Percentiles rank a stretch among this genome's conserved stretches.
Evolutionary conservation across 805 yeast genomes (phyloP).

Genomic region (Citeromyces nyonsensis): DNA sequence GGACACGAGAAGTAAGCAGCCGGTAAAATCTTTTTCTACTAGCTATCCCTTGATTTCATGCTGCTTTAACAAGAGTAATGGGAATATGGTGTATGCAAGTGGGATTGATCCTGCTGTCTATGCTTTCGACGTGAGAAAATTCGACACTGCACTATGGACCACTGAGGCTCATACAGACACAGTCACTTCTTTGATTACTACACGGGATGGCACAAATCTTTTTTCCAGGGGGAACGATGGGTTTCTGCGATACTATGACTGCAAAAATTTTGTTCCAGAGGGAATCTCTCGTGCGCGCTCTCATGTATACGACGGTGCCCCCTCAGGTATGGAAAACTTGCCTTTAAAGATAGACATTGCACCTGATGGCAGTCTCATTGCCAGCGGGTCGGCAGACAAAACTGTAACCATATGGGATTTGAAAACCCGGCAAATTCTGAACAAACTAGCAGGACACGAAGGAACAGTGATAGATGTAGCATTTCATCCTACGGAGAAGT

Average conservation of each 20-base stretch:
- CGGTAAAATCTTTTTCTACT: conserved; percentile 21
- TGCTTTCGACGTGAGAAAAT: conserved; percentile 41
- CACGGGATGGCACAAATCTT: conserved; percentile 26
- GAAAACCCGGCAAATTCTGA: conserved; percentile 25
- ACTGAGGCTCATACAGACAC: conserved; percentile 29
- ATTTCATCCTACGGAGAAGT: conserved; percentile 24
- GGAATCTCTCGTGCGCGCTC: conserved; percentile 25
- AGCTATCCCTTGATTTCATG: conserved; percentile 41
- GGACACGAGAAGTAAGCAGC: conserved; percentile 45
- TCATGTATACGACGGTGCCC: conserved; percentile 40
- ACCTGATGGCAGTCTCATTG: conserved; percentile 19
- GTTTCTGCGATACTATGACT: conserved; percentile 39
- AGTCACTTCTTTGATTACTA: conserved; percentile 38
- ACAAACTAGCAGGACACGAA: conserved; percentile 41
- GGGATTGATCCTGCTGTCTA: conserved; percentile 56
- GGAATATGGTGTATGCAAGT: conserved; percentile 30
- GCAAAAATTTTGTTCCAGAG: conserved; percentile 23
- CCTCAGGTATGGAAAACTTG: conserved; percentile 32
- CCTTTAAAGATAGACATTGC: conserved; percentile 33
- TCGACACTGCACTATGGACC: conserved; percentile 25
- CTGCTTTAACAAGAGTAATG: conserved; percentile 21
- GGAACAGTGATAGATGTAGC: conserved; percentile 51
- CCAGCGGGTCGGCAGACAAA: conserved; percentile 51
- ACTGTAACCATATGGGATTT: conserved; percentile 48
- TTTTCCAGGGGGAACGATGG: conserved; percentile 42